Conservation (phyloP, 169 alveolate genomes). For the Fabrea salina region DNA sequence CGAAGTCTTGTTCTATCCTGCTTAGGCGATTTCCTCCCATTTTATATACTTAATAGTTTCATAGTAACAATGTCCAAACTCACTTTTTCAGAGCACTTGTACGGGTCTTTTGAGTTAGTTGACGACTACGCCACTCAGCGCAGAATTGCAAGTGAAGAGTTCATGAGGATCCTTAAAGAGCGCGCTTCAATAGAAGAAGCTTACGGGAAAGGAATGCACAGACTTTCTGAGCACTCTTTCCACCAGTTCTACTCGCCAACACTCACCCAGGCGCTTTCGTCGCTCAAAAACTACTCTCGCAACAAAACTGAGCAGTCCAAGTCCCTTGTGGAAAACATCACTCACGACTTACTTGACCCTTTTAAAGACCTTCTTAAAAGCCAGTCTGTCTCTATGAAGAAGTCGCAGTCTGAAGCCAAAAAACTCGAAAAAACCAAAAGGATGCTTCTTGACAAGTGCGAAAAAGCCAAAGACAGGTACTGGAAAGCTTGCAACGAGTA, state of each 20-base stretch:
- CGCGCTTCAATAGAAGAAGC: slow-evolving; percentile 13
- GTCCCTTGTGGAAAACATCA: slow-evolving; percentile 12
- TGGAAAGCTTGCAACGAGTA: slow-evolving; percentile 23
- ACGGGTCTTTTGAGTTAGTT: slow-evolving; percentile 27
- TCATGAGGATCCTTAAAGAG: slow-evolving; percentile 6
- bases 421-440: not conserved
- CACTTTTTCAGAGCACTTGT: slow-evolving; percentile 26
- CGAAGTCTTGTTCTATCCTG: slow-evolving; percentile 34
- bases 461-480: not conserved
- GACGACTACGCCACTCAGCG: not conserved
- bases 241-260: slow-evolving; percentile 8
- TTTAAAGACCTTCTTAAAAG: slow-evolving; percentile 11
- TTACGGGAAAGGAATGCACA: slow-evolving; percentile 29
- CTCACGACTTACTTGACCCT: slow-evolving; percentile 25
- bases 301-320: slow-evolving; percentile 17
- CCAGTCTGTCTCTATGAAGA: not conserved
- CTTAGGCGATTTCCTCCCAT: slow-evolving; percentile 28
- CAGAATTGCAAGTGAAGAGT: slow-evolving; percentile 28
- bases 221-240: not conserved
- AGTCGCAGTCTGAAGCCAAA: slow-evolving; percentile 22
- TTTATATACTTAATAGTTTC: no score
- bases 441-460: not conserved
- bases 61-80: no score
- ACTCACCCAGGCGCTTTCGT: slow-evolving; percentile 12
- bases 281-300: slow-evolving; percentile 8